Evolutionary conservation across 2,329 filamentous ascomycete genomes (phyloP).

Genomic region (Aspergillus sp.): DNA sequence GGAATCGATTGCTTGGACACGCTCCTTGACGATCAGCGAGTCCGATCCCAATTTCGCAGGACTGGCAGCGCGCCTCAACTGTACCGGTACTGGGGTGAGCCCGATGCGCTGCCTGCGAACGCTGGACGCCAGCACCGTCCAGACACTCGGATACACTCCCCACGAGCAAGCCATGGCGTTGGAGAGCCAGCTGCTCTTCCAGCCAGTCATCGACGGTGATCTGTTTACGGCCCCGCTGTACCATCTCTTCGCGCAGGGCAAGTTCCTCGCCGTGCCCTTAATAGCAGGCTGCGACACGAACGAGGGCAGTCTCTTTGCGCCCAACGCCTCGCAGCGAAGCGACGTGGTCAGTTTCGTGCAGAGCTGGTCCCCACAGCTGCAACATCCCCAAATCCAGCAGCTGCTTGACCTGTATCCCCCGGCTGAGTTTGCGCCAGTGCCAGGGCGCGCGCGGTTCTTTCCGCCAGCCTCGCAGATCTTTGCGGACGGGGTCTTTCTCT

Average conservation of each 20-base stretch:
- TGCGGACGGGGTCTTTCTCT: neutral
- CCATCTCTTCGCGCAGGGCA: neutral
- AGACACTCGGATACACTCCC: neutral
- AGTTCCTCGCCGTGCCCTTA: neutral
- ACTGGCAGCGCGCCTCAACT: neutral
- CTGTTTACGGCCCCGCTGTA: neutral
- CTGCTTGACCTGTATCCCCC: neutral
- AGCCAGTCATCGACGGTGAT: neutral
- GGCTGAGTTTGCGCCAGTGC: neutral
- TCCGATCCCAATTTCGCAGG: neutral
- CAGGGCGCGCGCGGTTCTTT: neutral
- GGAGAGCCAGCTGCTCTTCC: neutral
- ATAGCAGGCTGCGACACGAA: neutral
- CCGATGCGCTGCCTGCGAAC: neutral
- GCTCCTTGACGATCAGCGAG: neutral
- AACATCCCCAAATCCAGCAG: neutral
- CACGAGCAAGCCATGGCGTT: neutral
- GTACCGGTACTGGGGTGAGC: neutral
- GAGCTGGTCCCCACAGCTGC: neutral
- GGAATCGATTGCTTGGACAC: neutral
- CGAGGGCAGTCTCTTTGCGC: neutral
- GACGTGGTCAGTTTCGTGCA: neutral
- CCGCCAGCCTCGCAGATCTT: neutral
- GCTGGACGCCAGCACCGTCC: neutral
- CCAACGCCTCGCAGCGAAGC: neutral